Evolutionary conservation across 306 rosid genomes (phyloP).

Genomic region (Malus sylvestris): DNA sequence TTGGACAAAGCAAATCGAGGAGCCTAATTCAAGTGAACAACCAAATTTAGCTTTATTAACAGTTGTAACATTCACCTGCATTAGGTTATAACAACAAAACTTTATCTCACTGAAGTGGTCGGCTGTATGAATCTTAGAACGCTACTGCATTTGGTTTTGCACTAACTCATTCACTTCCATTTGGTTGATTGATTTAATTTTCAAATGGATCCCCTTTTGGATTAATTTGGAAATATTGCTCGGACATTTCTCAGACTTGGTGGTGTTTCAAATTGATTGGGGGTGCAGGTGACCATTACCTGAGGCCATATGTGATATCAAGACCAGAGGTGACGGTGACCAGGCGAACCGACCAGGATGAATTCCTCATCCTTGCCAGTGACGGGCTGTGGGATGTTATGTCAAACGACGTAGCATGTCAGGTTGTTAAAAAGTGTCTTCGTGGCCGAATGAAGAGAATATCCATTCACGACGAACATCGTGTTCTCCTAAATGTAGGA

Average conservation of each 20-base stretch:
- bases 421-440: constrained; percentile 57
- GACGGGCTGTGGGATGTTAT: constrained; percentile 92
- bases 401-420: constrained; percentile 58
- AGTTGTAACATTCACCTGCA: not conserved
- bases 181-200: not conserved
- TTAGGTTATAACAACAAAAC: not conserved
- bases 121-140: too few relatives aligned
- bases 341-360: constrained; percentile 54
- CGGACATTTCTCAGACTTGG: not conserved
- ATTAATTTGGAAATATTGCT: not conserved
- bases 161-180: not conserved
- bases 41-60: not conserved
- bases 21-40: not conserved
- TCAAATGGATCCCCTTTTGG: not conserved
- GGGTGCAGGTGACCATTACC: constrained; percentile 63
- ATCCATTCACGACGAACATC: not conserved
- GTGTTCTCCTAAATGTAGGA: not conserved
- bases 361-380: constrained; percentile 73
- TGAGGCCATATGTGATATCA: constrained; percentile 72
- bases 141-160: too few relatives aligned
- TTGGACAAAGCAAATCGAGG: not conserved
- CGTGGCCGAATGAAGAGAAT: constrained; percentile 19
- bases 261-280: not conserved
- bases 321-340: constrained; percentile 82
- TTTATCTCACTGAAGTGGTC: too few relatives aligned